Evolutionary conservation across 495 filamentous ascomycete species (phyloP), one percentile per base, ranked within the genome.

Genomic region (Penicillium chermesinum): DNA sequence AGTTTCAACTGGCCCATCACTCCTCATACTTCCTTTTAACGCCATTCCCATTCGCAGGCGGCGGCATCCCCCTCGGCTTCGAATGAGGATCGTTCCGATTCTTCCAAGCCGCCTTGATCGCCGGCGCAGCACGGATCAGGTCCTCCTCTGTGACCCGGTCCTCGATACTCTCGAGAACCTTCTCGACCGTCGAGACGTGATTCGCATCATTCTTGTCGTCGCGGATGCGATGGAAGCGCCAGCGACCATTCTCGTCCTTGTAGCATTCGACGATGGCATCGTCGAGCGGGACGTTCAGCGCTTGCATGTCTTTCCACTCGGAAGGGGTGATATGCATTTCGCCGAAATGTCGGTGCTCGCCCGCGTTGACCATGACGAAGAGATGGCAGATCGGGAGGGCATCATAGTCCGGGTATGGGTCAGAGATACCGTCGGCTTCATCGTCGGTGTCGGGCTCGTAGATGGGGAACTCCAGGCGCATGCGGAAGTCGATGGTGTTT

Each of bases 161-260:
- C 46, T 79, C 67, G 43, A 96, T 94, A 65, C 85, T 90, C 53
- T 90, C 81, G 41, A 94, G 72, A 12, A 95, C 91, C 51, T 82
- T 87, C 16, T 84, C 69, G 1, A 94, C 88, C 0, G 85, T 89
- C 19, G 70, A 79, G 33, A 88, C 84, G 64, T 96, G 89, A 62
- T 98, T 98, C 2, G 86, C 89, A 50, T 95, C 86, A 9, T 73
- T 71, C 65, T 98, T 98, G 59, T 98, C 93, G 46, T 95, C 89
- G 7, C 93, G 76, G 54, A 95, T 86, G 37, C 89, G 79, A 55
- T 90, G 83, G 63, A 87, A 89, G 27, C 88, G 78, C 93, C 93
- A 98, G 17, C 81, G 71, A 18, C 74, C 74, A 47, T 85, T 61
- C 15, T 72, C 66, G 56, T 96, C 88, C 67, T 87, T 82, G 52